phyloP scores from a whole-genome alignment of 768 basidiomycete genomes.

The Gautieria morchelliformis region DNA sequence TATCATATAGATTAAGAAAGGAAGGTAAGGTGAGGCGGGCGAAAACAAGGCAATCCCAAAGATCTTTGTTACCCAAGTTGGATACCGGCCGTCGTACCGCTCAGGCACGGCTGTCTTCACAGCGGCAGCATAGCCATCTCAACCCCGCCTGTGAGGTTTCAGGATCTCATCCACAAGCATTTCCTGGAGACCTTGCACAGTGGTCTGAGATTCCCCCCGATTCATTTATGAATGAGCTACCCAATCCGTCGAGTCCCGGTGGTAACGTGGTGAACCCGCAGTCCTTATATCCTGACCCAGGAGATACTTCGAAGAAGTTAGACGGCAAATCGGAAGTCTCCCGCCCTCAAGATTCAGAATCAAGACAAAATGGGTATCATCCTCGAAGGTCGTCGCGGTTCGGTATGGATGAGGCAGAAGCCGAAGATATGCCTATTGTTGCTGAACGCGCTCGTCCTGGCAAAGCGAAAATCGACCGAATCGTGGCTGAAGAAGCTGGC shows the following conservation, averaged over 20 bases:
- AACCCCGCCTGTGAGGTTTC: not conserved
- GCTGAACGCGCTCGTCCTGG: constrained; percentile 58
- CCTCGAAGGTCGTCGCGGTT: constrained; percentile 19
- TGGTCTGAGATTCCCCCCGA: not conserved
- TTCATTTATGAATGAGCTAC: not conserved
- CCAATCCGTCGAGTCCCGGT: not conserved
- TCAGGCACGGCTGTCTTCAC: not conserved
- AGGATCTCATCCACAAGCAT: not conserved
- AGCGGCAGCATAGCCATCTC: not conserved
- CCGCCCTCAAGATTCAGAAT: not conserved
- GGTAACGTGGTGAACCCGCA: not conserved
- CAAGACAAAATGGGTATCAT: not conserved
- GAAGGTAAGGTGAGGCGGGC: constrained; percentile 53
- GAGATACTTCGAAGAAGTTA: not conserved
- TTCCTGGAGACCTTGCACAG: not conserved
- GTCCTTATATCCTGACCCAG: not conserved
- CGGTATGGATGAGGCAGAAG: constrained; percentile 48
- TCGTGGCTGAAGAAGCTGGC: constrained; percentile 58
- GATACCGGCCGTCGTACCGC: constrained; percentile 11
- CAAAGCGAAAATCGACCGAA: constrained; percentile 51
- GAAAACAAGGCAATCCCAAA: constrained; percentile 25
- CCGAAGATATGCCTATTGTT: constrained; percentile 46
- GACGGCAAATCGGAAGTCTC: not conserved
- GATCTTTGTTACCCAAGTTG: constrained; percentile 7
- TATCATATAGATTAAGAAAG: constrained; percentile 45